Base-by-base conservation (phyloP, 163 green algal genomes). In the Picocystis sp. region DNA sequence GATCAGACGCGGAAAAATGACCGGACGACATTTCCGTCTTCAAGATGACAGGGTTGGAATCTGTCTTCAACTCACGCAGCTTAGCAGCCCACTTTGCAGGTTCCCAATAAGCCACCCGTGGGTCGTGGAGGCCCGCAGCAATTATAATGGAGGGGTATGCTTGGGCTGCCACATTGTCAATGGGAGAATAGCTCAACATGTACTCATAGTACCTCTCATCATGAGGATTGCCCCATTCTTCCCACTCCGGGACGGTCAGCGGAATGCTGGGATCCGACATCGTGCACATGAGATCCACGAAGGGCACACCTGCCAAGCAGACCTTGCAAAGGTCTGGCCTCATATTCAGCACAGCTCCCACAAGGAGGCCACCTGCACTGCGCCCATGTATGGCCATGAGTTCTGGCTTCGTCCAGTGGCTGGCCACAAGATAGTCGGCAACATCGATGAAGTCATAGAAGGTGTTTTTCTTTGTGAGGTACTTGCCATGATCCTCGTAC, bases 201-300 rank as follows among this genome's bases (percentile, higher is more conserved):
- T 81, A 81, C 6, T 79, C 52, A 59, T 90, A 91, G 66, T 77
- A 91, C 47, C 81, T 58, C 47, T 72, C 57, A 17, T 92, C 59
- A 15, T 72, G 50, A n/a, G 77, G 75, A 66, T 89, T 85, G 45
- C 81, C 81, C 78, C 79, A 83, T 61, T 77, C 77, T 43, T 89
- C 78, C 59, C 60, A 73, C 24, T 93, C 87, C 19, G 81, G 83
- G 42, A 70, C 77, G 19, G 88, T 96, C 2, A 98, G 69, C 0
- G 89, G 88, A 25, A 96, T 93, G 42, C 64, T 83, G 11, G 86
- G 65, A 56, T 97, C 89, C 22, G 85, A 70, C 83, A 98, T 96
- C 41, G 89, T 95, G 12, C 79, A 92, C 12, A 98, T 60, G 0
- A 76, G 66, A 67, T 96, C 86, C 50, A 94, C 84, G 57, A 94